These are phyloP conservation scores for Lichtheimia hyalospora DNA, from an alignment of 371 early-diverging fungal species.

Conservation along the genomic window DNA sequence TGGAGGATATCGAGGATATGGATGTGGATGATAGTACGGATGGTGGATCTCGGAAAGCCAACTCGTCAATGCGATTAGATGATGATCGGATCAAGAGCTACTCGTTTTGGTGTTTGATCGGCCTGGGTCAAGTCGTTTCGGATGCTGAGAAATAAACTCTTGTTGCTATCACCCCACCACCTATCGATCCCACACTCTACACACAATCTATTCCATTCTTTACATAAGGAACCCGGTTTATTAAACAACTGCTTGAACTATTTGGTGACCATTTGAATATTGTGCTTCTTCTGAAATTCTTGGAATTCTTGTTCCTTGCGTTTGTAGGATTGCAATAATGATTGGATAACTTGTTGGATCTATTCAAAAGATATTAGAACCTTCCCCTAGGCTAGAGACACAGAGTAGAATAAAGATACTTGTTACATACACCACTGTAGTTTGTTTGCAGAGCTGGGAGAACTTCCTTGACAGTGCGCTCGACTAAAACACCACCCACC, in stretches of 20 bases:
- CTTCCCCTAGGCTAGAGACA: neutral
- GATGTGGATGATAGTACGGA: conserved; percentile 24
- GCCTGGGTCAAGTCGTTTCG: conserved; percentile 46
- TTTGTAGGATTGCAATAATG: conserved; percentile 77
- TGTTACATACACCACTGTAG: conserved; percentile 79
- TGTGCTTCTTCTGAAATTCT: conserved; percentile 82
- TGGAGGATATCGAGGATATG: conserved; percentile 33
- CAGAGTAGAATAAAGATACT: neutral
- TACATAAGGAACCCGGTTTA: no score
- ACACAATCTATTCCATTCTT: no score
- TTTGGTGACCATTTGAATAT: conserved; percentile 67
- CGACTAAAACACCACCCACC: conserved; percentile 92
- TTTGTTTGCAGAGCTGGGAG: conserved; percentile 88
- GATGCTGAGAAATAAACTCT: neutral
- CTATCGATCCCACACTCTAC: no score
- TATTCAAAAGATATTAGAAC: conserved; percentile 17
- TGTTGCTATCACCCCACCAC: no score
- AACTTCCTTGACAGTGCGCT: conserved; percentile 91
- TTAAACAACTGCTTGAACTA: conserved; percentile 29
- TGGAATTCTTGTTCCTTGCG: conserved; percentile 86
- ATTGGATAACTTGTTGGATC: conserved; percentile 79
- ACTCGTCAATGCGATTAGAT: conserved; percentile 31
- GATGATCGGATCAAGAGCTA: conserved; percentile 48
- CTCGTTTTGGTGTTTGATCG: conserved; percentile 68
- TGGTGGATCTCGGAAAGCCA: conserved; percentile 27